These are phyloP conservation scores for Coccomyxa subellipsoidea DNA, from an alignment of 163 green algal species.

Conservation along the genomic window DNA sequence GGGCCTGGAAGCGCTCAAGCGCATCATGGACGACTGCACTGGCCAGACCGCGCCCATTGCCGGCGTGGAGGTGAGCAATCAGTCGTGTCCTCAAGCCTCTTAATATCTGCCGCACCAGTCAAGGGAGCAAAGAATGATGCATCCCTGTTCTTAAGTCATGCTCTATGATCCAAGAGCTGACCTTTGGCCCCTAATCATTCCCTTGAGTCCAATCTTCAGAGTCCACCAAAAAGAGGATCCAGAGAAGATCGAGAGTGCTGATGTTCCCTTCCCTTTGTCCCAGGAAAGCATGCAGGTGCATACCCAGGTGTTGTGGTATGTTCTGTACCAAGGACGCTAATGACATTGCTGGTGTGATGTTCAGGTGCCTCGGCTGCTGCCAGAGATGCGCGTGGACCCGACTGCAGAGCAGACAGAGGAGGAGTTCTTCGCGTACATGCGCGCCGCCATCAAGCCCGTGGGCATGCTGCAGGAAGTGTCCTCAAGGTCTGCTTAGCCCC, in stretches of 20 bases:
- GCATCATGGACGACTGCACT: constrained; percentile 27
- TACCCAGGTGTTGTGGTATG: neutral
- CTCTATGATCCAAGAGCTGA: neutral
- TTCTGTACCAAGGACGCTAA: neutral
- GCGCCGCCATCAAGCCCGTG: neutral
- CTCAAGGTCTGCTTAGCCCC: neutral
- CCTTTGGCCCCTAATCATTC: neutral
- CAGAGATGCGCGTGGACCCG: constrained; percentile 3
- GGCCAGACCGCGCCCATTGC: constrained; percentile 23
- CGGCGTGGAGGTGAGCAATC: constrained; percentile 30
- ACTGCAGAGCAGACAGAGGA: constrained; percentile 3
- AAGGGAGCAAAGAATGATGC: neutral
- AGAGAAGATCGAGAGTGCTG: no score
- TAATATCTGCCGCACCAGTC: neutral
- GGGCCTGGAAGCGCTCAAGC: constrained; percentile 31
- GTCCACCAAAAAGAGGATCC: no score
- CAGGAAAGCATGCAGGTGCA: no score
- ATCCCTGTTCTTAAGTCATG: neutral
- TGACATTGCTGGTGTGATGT: neutral
- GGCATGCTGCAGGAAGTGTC: neutral
- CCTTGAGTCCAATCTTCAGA: no score
- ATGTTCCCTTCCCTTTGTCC: no score
- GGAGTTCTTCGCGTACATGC: constrained; percentile 7
- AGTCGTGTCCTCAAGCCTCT: neutral
- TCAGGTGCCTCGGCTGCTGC: constrained; percentile 7